These are phyloP conservation scores for Phymatotrichopsis omnivora DNA, from an alignment of 2,329 filamentous ascomycete genomes.

Conservation along the genomic window DNA sequence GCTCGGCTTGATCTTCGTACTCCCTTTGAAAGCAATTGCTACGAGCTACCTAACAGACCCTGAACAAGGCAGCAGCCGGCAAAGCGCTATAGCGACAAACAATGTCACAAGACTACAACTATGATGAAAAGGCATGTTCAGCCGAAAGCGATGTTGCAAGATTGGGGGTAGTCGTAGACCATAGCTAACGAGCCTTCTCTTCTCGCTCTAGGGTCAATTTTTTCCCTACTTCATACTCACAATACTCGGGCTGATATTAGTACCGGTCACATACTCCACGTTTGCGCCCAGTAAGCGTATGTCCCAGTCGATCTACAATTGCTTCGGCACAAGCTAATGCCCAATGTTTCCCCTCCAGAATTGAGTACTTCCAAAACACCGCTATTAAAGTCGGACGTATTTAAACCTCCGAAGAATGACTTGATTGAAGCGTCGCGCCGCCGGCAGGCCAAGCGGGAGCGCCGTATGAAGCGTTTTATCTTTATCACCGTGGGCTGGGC, in stretches of 20 bases:
- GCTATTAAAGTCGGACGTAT: conserved; percentile 49
- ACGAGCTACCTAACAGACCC: conserved; percentile 1
- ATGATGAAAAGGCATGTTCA: conserved; percentile 70
- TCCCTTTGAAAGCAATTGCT: neutral
- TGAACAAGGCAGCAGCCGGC: conserved; percentile 10
- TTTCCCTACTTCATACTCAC: conserved; percentile 99
- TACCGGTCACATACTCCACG: conserved; percentile 82
- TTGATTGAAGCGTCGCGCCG: conserved; percentile 72
- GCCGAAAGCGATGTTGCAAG: neutral
- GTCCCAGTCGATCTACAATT: conserved; percentile 17
- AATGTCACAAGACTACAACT: conserved; percentile 95
- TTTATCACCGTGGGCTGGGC: conserved; percentile 69
- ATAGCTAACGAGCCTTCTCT: conserved; percentile 11
- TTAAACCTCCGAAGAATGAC: conserved; percentile 70
- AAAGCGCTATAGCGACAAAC: conserved; percentile 28
- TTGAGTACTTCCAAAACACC: conserved; percentile 19
- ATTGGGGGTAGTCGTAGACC: conserved; percentile 20
- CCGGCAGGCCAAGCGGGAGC: conserved; percentile 81
- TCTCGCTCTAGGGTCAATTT: conserved; percentile 64
- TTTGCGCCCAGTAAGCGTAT: conserved; percentile 63
- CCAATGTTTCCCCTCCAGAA: conserved; percentile 9
- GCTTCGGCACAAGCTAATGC: no score
- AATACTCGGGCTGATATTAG: conserved; percentile 72
- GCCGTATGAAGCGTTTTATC: conserved; percentile 73
- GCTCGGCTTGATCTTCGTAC: neutral